Base-by-base conservation (phyloP, 257 asterid species). In the Orobanche coerulescens region DNA sequence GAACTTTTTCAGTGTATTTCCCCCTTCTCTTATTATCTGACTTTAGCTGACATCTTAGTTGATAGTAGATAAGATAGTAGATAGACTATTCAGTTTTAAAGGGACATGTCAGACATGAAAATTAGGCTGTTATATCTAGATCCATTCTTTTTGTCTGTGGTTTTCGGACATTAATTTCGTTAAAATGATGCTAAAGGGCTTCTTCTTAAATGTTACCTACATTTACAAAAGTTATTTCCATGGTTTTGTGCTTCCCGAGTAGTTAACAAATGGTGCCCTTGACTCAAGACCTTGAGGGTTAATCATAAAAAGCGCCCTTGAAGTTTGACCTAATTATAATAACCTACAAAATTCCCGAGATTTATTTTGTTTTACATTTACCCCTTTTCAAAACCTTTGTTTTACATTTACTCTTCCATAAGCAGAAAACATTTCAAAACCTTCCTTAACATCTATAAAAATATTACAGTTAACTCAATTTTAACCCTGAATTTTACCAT, bases 1-100 rank as follows among this genome's bases (percentile, higher is more conserved):
- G 52, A 84, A 80, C 67, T 76, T 82, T 67, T 80, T 84, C 84
- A 80, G 85, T 52, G 95, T 87, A 87, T 64, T 18, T 30, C 4
- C 9, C 54, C 61, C 64, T 34, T 34, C 39, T 55, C 18, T 52
- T 16, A n/a, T 56, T 39, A 48, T 20, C 48, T 33, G 48, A 18
- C 30, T 10, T 62, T 39, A 19, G 34, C 24, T 11, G 46, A 26
- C 28, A 37, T 43, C 40, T 48, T 18, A n/a, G 23, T 24, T n/a
- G n/a, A 10, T 6, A 44, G 55, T 22, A 22, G 55, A 48, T 10
- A 34, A 14, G 60, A 50, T 66, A 26, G 71, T 40, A 42, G 7
- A 37, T 53, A 49, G 46, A 50, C 31, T 9, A 33, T 67, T 4
- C 16, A 25, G 33, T 22, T 30, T 52, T 42, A 62, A 28, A 42